A percentile compares a stretch with the other conserved stretches of the same genome.
These are phyloP conservation scores for Silene coronaria DNA, from an alignment of 179 eudicot genomes.

Conservation along the genomic window DNA sequence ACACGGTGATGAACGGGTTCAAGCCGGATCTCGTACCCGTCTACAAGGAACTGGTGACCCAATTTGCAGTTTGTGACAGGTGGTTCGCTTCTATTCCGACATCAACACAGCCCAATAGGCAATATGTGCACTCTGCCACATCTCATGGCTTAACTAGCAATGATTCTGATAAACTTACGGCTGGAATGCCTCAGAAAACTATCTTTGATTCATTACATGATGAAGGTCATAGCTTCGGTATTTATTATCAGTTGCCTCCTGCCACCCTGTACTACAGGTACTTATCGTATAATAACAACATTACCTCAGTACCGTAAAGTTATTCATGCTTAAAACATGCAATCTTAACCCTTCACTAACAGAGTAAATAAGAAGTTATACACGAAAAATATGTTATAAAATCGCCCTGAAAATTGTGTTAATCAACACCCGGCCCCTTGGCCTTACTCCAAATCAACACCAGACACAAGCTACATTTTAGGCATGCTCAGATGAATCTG, in stretches of 20 bases:
- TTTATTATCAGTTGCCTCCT: constrained; percentile 66
- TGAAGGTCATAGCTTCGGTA: constrained; percentile 51
- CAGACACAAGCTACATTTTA: no score
- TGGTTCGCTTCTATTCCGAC: constrained; percentile 80
- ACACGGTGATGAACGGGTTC: constrained; percentile 77
- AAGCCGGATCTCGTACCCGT: constrained; percentile 57
- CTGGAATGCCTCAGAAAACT: constrained; percentile 72
- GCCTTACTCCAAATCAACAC: no score
- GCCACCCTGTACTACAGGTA: constrained; percentile 72
- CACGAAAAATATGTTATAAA: no score
- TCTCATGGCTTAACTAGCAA: constrained; percentile 60
- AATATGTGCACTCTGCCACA: constrained; percentile 75
- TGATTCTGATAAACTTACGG: constrained; percentile 34
- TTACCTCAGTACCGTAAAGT: no score
- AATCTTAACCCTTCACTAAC: no score
- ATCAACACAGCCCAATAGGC: constrained; percentile 69
- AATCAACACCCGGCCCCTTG: no score
- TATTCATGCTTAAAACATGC: no score
- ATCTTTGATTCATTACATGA: constrained; percentile 73
- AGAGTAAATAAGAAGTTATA: no score
- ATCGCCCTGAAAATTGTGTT: no score
- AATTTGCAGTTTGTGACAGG: constrained; percentile 74
- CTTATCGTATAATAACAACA: no score
- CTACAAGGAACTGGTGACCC: constrained; percentile 56
- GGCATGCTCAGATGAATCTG: no score